phyloP scores from a whole-genome alignment of 352 stramenopile genomes.

The Plasmopara viticola region DNA sequence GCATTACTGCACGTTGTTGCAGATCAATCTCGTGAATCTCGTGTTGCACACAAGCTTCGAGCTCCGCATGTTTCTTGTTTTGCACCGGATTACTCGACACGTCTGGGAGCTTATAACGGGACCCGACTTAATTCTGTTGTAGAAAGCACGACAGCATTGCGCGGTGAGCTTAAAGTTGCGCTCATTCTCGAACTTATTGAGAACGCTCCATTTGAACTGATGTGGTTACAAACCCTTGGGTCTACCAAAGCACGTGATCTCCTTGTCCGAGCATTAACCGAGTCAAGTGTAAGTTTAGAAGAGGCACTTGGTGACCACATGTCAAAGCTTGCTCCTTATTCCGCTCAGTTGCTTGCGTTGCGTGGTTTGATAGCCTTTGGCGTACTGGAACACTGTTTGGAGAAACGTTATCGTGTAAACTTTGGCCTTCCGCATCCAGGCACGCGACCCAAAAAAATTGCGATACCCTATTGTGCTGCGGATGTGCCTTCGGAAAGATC shows the following conservation, averaged over 20 bases:
- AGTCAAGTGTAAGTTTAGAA: slow-evolving; percentile 27
- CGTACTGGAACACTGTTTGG: slow-evolving; percentile 72
- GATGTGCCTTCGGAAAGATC: slow-evolving; percentile 75
- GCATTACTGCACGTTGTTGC: slow-evolving; percentile 30
- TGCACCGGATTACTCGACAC: slow-evolving; percentile 30
- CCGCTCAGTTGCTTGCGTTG: slow-evolving; percentile 54
- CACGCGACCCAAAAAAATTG: slow-evolving; percentile 57
- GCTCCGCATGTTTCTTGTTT: slow-evolving; percentile 31
- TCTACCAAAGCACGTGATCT: slow-evolving; percentile 7
- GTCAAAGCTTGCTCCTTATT: slow-evolving; percentile 20
- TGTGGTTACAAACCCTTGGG: slow-evolving; percentile 46
- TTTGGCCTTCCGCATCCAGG: slow-evolving; percentile 55
- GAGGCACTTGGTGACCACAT: slow-evolving; percentile 10
- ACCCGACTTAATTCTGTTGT: slow-evolving; percentile 33
- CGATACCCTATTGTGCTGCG: slow-evolving; percentile 82
- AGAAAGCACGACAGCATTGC: slow-evolving; percentile 8
- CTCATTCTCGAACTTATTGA: slow-evolving; percentile 57
- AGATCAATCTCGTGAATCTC: slow-evolving; percentile 3
- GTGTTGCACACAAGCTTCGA: slow-evolving; percentile 33
- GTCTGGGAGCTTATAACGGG: slow-evolving; percentile 37
- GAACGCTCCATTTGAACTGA: slow-evolving; percentile 49
- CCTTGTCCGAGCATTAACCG: slow-evolving; percentile 30
- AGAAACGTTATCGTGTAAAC: slow-evolving; percentile 80
- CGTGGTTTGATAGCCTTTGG: slow-evolving; percentile 72
- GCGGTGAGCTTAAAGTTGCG: slow-evolving; percentile 27